Evolutionary conservation across 2,329 filamentous ascomycete species (phyloP).

Genomic region (Teratosphaeria destructans): DNA sequence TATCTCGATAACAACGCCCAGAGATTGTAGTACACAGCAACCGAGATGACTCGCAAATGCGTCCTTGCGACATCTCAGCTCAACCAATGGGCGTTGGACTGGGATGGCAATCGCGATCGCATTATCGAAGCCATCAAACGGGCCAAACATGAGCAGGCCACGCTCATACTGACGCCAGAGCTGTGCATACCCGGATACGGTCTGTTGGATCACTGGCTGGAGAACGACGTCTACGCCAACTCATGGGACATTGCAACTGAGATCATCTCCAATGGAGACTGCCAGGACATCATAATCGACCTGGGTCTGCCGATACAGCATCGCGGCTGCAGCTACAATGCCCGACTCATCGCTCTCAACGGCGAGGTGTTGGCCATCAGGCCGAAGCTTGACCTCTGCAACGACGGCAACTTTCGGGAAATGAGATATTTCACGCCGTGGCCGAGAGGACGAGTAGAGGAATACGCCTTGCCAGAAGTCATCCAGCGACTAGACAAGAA

Average conservation of each 20-base stretch:
- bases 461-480: slow-evolving; percentile 53
- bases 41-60: slow-evolving; percentile 22
- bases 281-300: slow-evolving; percentile 54
- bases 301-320: slow-evolving; percentile 48
- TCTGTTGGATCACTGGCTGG: slow-evolving; percentile 53
- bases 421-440: slow-evolving; percentile 52
- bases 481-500: slow-evolving; percentile 46
- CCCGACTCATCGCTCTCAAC: slow-evolving; percentile 54
- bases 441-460: slow-evolving; percentile 49
- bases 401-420: slow-evolving; percentile 52
- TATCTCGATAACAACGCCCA: background rate
- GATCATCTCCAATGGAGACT: slow-evolving; percentile 51
- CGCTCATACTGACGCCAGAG: slow-evolving; percentile 41
- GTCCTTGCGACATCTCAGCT: slow-evolving; percentile 35
- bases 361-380: slow-evolving; percentile 60
- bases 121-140: slow-evolving; percentile 52
- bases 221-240: slow-evolving; percentile 30
- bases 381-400: slow-evolving; percentile 61
- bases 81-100: slow-evolving; percentile 46
- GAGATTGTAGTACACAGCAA: background rate
- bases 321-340: slow-evolving; percentile 54
- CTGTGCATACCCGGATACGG: slow-evolving; percentile 51
- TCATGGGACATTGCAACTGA: slow-evolving; percentile 51
- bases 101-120: slow-evolving; percentile 51
- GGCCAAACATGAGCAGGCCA: slow-evolving; percentile 53